Conservation (phyloP, 140 eudicot species). For the Stevia rebaudiana region DNA sequence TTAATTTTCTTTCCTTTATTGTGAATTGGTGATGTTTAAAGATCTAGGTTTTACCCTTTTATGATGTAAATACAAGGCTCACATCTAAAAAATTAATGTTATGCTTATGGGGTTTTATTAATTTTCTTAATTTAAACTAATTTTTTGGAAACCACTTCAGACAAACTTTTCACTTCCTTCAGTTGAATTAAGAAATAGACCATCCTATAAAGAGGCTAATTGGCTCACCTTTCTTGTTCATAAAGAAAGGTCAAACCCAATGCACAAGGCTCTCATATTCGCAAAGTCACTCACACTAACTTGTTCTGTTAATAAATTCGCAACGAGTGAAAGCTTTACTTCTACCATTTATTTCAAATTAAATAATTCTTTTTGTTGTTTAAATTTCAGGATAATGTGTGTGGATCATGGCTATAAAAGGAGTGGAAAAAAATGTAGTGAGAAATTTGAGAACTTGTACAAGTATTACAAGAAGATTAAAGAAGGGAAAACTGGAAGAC, state of each 20-base stretch:
- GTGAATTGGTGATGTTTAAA: background rate
- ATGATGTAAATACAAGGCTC: slow-evolving; percentile 12
- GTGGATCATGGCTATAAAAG: slow-evolving; percentile 91
- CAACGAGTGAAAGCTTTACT: background rate
- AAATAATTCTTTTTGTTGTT: background rate
- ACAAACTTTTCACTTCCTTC: background rate
- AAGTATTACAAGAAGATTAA: slow-evolving; percentile 96
- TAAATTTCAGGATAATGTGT: slow-evolving; percentile 60
- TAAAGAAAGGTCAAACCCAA: background rate
- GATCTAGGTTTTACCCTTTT: background rate
- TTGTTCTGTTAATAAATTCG: too few relatives aligned
- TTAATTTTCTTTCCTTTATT: background rate
- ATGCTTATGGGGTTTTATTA: slow-evolving; percentile 1
- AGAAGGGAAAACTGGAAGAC: slow-evolving; percentile 61
- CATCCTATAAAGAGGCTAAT: background rate
- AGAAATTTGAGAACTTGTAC: slow-evolving; percentile 92
- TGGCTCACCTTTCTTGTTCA: slow-evolving; percentile 14
- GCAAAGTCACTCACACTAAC: too few relatives aligned
- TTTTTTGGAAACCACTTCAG: background rate
- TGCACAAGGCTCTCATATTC: too few relatives aligned
- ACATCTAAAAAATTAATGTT: background rate
- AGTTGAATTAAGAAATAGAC: background rate
- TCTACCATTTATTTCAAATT: background rate
- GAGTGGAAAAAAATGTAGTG: slow-evolving; percentile 94
- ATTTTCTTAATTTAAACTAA: background rate